Evolutionary conservation across 108 stramenopile species (phyloP), one percentile per base, ranked within the genome.

Genomic region (Nitzschia palea): DNA sequence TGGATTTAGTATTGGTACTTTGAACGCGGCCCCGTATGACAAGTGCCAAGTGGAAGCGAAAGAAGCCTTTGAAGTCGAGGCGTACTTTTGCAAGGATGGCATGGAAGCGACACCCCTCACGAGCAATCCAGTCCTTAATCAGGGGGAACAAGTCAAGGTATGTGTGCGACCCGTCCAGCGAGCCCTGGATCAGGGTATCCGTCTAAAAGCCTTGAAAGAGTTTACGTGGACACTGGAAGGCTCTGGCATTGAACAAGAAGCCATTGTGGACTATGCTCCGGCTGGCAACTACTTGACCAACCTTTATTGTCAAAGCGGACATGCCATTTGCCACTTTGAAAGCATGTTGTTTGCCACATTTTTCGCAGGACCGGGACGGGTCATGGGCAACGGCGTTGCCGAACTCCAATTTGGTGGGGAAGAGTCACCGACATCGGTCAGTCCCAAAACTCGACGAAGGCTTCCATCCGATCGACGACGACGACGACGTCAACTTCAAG

Each of bases 271-370:
- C 28, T 29, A 33, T 20, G 55, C 5, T 6, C 8, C 28, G 3
- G 55, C 55, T 20, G 27, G 14, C n/a, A 55, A 55, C 31, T 14
- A 15, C 8, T 33, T 55, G 9, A 55, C 55, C 5, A 27, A 4
- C 10, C 5, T 55, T 10, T 10, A 29, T 14, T 55, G 55, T n/a
- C 25, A 10, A 32, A 4, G 14, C 6, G 55, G 55, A 15, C 15
- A 33, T 55, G 55, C 28, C 14, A 29, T 55, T 55, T 55, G 55
- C 28, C 30, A 29, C 9, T 55, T 55, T 33, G 55, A 55, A 55
- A 55, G 12, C 4, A 5, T 55, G 22, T n/a, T 55, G 8, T 55
- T 33, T 33, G 28, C 55, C 10, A n/a, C 28, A 4, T 55, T 55
- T n/a, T 55, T 28, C n/a, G 25, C 14, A 6, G 14, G 31, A 29